Percentiles rank a stretch among this genome's conserved stretches.
These are phyloP conservation scores for Dictyostelium intermedium DNA, from an alignment of 78 protist species.

Conservation along the genomic window DNA sequence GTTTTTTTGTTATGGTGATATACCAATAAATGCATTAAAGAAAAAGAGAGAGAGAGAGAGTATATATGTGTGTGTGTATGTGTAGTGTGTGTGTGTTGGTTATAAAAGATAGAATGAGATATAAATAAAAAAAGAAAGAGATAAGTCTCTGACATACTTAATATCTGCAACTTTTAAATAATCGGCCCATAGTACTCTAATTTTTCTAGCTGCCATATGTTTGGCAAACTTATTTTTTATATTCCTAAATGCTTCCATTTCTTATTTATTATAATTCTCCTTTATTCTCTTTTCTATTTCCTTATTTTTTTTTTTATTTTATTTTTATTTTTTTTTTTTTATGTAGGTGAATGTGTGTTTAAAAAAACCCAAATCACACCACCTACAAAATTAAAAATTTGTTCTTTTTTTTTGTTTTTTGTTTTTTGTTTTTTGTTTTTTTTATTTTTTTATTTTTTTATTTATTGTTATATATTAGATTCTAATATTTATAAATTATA, in stretches of 20 bases:
- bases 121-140: neutral
- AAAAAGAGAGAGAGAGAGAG: neutral
- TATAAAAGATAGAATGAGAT: too few relatives aligned
- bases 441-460: neutral
- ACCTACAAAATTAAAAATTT: neutral
- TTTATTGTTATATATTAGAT: too few relatives aligned
- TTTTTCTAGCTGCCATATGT: conserved; percentile 54
- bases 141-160: conserved; percentile 14
- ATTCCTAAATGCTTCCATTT: conserved; percentile 73
- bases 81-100: too few relatives aligned
- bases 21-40: too few relatives aligned
- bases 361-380: neutral
- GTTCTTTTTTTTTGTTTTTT: neutral
- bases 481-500: too few relatives aligned
- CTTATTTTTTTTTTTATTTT: neutral
- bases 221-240: conserved; percentile 50
- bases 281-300: neutral
- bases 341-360: neutral
- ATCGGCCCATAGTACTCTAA: conserved; percentile 48
- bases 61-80: too few relatives aligned
- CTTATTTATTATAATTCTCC: neutral
- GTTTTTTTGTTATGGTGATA: too few relatives aligned
- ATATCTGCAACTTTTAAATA: conserved; percentile 59
- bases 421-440: neutral
- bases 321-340: neutral